These are phyloP conservation scores for Pseudocercospora crystallina DNA, from an alignment of 2,329 filamentous ascomycete genomes.

Conservation along the genomic window DNA sequence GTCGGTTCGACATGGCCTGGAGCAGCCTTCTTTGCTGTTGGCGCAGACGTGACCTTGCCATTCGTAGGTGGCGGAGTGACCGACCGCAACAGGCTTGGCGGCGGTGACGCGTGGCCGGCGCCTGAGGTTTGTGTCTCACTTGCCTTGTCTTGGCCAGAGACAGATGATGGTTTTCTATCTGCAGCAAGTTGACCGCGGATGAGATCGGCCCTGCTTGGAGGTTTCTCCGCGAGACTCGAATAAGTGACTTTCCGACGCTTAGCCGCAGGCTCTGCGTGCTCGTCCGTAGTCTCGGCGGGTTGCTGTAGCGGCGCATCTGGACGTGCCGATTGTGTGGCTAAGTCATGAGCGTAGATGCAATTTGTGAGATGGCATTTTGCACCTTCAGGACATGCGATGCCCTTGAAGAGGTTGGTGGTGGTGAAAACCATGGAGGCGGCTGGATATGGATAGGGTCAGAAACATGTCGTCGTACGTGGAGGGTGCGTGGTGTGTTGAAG, in stretches of 20 bases:
- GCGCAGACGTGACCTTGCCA: constrained; percentile 6
- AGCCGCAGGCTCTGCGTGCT: constrained; percentile 19
- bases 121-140: constrained; percentile 4
- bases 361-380: constrained; percentile 52
- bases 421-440: constrained; percentile 50
- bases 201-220: constrained; percentile 31
- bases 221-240: constrained; percentile 29
- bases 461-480: too few species aligned
- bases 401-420: constrained; percentile 55
- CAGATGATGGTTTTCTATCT: constrained; percentile 9
- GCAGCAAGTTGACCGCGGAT: constrained; percentile 27
- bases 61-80: constrained; percentile 24
- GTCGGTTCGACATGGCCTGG: background rate
- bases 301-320: constrained; percentile 1
- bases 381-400: constrained; percentile 54
- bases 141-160: constrained; percentile 10
- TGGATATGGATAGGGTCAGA: too few species aligned
- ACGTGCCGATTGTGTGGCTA: background rate
- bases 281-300: constrained; percentile 2
- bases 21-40: constrained; percentile 16
- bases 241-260: constrained; percentile 35
- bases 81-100: constrained; percentile 22
- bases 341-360: constrained; percentile 60
- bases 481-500: too few species aligned
- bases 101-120: constrained; percentile 2